These are phyloP conservation scores for Yamadazyma aaseri DNA, from an alignment of 1,139 yeast genomes.

Conservation along the genomic window DNA sequence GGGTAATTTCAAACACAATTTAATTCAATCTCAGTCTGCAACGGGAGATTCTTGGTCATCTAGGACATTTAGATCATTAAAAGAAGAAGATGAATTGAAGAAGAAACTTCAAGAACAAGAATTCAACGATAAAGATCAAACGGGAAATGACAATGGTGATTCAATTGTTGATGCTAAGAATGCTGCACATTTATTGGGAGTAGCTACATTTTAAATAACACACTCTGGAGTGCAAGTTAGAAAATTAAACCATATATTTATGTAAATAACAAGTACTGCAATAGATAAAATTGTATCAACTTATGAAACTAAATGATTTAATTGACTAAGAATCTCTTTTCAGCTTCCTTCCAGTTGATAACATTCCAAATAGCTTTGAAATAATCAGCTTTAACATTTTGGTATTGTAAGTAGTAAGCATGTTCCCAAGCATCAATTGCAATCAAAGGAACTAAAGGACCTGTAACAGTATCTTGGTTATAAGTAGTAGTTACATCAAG, in stretches of 20 bases:
- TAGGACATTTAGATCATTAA: constrained; percentile 59
- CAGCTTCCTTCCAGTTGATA: constrained; percentile 49
- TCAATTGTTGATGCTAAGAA: constrained; percentile 65
- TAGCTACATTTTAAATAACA: constrained; percentile 64
- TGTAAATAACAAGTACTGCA: neutral
- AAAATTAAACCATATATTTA: neutral
- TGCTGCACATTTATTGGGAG: constrained; percentile 79
- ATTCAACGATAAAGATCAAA: constrained; percentile 13
- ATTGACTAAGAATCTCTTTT: constrained; percentile 29
- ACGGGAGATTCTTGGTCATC: constrained; percentile 64
- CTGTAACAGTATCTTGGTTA: constrained; percentile 47
- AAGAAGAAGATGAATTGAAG: constrained; percentile 32
- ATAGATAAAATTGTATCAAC: neutral
- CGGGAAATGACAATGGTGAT: neutral
- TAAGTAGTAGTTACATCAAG: constrained; percentile 43
- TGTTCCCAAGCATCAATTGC: constrained; percentile 55
- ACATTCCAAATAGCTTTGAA: constrained; percentile 51
- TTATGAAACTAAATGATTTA: too few relatives aligned
- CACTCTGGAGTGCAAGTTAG: neutral
- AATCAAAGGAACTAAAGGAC: constrained; percentile 41
- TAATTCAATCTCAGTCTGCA: constrained; percentile 48
- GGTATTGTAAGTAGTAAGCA: constrained; percentile 50
- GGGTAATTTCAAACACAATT: constrained; percentile 44
- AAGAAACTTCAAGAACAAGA: constrained; percentile 17
- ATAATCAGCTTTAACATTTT: constrained; percentile 47